Conservation (phyloP, 768 basidiomycete genomes). For the Calocybe cyanea region DNA sequence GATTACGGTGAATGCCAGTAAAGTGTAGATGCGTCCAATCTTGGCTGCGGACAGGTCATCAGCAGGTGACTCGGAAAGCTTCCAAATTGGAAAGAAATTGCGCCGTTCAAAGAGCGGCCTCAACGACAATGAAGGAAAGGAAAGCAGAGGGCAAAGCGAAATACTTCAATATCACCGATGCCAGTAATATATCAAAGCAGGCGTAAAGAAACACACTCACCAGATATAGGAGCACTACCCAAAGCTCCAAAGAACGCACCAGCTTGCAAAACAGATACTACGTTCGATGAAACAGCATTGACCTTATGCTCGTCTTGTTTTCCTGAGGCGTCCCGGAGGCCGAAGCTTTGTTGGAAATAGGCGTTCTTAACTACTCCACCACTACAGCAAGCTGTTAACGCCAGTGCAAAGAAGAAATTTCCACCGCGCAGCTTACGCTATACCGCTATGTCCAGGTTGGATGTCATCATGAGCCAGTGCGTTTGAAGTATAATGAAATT, state of each 20-base stretch:
- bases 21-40: slow-evolving; percentile 66
- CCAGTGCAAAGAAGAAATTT: not conserved
- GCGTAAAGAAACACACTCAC: slow-evolving; percentile 27
- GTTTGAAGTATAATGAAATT: not conserved
- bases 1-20: slow-evolving; percentile 56
- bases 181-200: not conserved
- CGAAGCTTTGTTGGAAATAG: slow-evolving; percentile 64
- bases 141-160: too few relatives aligned
- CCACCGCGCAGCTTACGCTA: slow-evolving; percentile 13
- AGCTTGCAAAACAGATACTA: slow-evolving; percentile 85
- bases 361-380: slow-evolving; percentile 23
- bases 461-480: not conserved
- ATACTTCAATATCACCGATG: not conserved
- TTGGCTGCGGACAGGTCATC: slow-evolving; percentile 33
- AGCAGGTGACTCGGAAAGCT: not conserved
- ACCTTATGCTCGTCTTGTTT: slow-evolving; percentile 27
- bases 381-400: not conserved
- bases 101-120: too few relatives aligned
- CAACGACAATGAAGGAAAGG: too few relatives aligned
- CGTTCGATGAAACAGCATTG: slow-evolving; percentile 66
- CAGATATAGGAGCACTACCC: slow-evolving; percentile 64
- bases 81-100: too few relatives aligned
- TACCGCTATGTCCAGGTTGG: slow-evolving; percentile 12
- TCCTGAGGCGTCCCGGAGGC: slow-evolving; percentile 45
- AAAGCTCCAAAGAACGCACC: slow-evolving; percentile 88